Conservation (phyloP, 2,329 filamentous ascomycete genomes). For the Bipolaris zeicola region DNA sequence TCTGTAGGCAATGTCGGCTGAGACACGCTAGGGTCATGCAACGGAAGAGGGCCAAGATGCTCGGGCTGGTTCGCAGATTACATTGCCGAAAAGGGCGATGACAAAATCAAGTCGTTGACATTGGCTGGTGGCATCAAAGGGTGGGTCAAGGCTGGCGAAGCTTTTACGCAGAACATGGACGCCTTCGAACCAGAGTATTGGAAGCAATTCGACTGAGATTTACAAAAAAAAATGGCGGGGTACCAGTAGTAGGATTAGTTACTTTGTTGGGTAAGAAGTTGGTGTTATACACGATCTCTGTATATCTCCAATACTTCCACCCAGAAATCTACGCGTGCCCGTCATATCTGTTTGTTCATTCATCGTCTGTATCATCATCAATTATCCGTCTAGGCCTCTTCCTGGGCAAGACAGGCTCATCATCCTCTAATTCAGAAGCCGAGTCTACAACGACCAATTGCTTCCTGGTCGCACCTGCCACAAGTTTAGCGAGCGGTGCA, state of each 20-base stretch:
- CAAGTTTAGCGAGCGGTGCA: slow-evolving; percentile 16
- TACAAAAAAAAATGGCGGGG: not conserved
- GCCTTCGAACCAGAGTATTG: slow-evolving; percentile 51
- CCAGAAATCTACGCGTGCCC: not conserved
- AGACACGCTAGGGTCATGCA: slow-evolving; percentile 38
- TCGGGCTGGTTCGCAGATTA: slow-evolving; percentile 48
- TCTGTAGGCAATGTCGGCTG: slow-evolving; percentile 13
- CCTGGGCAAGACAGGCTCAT: slow-evolving; percentile 28
- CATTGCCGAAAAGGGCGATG: slow-evolving; percentile 42
- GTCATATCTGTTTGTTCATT: slow-evolving; percentile 8
- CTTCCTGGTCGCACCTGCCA: slow-evolving; percentile 19
- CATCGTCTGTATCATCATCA: slow-evolving; percentile 42
- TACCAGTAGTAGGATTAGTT: not conserved
- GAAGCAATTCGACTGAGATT: slow-evolving; percentile 43
- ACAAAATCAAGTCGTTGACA: slow-evolving; percentile 50
- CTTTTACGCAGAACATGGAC: slow-evolving; percentile 49
- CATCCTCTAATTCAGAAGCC: slow-evolving; percentile 28
- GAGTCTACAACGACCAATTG: slow-evolving; percentile 31
- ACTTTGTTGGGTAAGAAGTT: not conserved
- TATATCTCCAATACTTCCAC: not conserved
- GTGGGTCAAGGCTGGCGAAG: slow-evolving; percentile 51
- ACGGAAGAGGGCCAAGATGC: slow-evolving; percentile 44
- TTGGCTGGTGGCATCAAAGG: slow-evolving; percentile 53
- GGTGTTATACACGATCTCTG: not conserved
- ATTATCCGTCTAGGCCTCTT: slow-evolving; percentile 38